A percentile compares a stretch with the other conserved stretches of the same genome.
phyloP scores from a whole-genome alignment of 2,329 filamentous ascomycete species.

The Curvularia spicifera region DNA sequence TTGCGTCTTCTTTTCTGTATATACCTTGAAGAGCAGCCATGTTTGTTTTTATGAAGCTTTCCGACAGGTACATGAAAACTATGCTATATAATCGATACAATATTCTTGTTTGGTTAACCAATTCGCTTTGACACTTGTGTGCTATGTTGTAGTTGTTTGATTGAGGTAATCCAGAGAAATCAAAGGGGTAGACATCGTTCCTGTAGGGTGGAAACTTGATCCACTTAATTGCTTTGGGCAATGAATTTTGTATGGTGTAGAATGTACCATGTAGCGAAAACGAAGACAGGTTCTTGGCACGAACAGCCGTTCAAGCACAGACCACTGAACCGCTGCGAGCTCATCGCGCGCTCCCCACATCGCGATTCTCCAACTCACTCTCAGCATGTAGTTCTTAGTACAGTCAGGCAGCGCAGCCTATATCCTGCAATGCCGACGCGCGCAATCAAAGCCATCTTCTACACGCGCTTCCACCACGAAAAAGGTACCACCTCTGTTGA shows the following conservation, averaged over 20 bases:
- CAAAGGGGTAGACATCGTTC: no score
- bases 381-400: slow-evolving; percentile 28
- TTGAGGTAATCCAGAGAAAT: neutral
- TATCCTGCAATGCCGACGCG: slow-evolving; percentile 43
- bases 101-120: neutral
- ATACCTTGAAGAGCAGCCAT: slow-evolving; percentile 17
- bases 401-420: slow-evolving; percentile 2
- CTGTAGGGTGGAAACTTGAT: neutral
- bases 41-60: slow-evolving; percentile 2
- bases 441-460: slow-evolving; percentile 68
- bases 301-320: slow-evolving; percentile 7
- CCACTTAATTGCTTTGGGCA: neutral
- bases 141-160: neutral
- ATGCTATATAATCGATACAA: slow-evolving; percentile 13
- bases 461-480: slow-evolving; percentile 69
- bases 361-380: slow-evolving; percentile 11
- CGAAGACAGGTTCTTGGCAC: neutral
- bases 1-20: slow-evolving; percentile 22
- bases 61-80: neutral
- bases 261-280: neutral
- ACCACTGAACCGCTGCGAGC: slow-evolving; percentile 11
- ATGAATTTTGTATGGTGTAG: no score
- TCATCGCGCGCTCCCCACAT: slow-evolving; percentile 9
- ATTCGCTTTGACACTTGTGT: neutral
- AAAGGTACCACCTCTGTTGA: slow-evolving; percentile 38